phyloP scores from a whole-genome alignment of 225 moss, liverwort and hornwort species.

The Rhytidiadelphus loreus region DNA sequence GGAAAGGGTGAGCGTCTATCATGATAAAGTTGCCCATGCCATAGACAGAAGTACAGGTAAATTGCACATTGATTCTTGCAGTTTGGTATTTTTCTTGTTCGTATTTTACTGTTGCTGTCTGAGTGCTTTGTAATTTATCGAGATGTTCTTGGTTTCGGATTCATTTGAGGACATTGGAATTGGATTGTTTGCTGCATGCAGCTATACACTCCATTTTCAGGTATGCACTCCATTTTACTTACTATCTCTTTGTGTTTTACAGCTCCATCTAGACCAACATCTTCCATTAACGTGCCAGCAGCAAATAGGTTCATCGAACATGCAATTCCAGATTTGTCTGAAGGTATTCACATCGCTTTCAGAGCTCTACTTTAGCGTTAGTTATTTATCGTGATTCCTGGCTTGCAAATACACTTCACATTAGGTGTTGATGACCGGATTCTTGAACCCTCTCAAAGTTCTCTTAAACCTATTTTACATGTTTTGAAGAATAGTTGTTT shows the following conservation, averaged over 20 bases:
- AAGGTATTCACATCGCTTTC: constrained; percentile 27
- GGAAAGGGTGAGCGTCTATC: constrained; percentile 66
- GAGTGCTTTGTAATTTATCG: neutral
- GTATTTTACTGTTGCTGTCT: neutral
- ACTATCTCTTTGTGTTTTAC: neutral
- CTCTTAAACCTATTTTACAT: neutral
- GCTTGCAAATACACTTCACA: neutral
- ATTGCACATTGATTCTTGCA: neutral
- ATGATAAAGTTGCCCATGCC: constrained; percentile 65
- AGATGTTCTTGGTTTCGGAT: neutral
- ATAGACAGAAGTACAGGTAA: constrained; percentile 62
- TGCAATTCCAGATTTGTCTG: constrained; percentile 69
- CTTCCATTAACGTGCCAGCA: constrained; percentile 55
- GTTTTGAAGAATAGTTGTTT: neutral
- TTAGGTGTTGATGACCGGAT: neutral
- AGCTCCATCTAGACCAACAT: constrained; percentile 52
- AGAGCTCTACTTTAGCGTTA: neutral
- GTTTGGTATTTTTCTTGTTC: neutral
- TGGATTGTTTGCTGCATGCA: neutral
- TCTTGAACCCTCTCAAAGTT: neutral
- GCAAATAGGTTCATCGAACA: constrained; percentile 91
- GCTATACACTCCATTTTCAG: neutral
- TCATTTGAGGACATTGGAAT: neutral
- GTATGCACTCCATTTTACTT: neutral
- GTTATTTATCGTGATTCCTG: neutral